Evolutionary conservation across 179 eudicot species (phyloP).

Genomic region (Pouteria campechiana): DNA sequence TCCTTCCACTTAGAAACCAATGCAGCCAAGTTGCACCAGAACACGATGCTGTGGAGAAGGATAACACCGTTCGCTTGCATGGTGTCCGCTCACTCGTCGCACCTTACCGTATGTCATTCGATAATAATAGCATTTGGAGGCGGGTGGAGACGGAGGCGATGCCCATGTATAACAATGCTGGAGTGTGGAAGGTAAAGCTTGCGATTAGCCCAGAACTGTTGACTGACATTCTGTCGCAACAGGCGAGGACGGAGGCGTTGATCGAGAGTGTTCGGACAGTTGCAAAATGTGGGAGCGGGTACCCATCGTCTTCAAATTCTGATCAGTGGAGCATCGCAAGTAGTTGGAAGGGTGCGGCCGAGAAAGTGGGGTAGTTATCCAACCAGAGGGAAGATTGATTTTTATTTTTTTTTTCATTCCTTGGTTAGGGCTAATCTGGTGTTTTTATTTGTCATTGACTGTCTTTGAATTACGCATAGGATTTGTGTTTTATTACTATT

Average conservation of each 20-base stretch:
- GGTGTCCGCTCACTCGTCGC: not conserved
- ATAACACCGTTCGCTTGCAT: not conserved
- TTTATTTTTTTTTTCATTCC: too few relatives aligned
- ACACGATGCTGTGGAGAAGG: not conserved
- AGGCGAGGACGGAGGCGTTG: slow-evolving; percentile 34
- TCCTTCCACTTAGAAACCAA: slow-evolving; percentile 19
- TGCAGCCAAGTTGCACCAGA: not conserved
- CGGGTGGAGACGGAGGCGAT: slow-evolving; percentile 13
- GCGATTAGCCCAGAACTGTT: slow-evolving; percentile 46
- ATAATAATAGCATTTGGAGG: slow-evolving; percentile 7
- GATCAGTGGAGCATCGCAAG: too few relatives aligned
- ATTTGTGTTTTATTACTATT: too few relatives aligned
- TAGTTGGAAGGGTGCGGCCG: too few relatives aligned
- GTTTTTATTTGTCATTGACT: too few relatives aligned
- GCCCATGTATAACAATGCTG: slow-evolving; percentile 16
- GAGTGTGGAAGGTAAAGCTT: slow-evolving; percentile 51
- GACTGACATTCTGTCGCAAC: slow-evolving; percentile 39
- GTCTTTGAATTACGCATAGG: too few relatives aligned
- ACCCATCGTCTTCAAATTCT: not conserved
- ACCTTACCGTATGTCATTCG: slow-evolving; percentile 40
- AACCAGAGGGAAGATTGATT: too few relatives aligned
- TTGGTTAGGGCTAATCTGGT: too few relatives aligned
- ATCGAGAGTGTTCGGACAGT: slow-evolving; percentile 44
- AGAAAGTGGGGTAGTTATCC: too few relatives aligned
- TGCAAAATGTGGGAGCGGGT: slow-evolving; percentile 31